phyloP scores from a whole-genome alignment of 345 rosid species.

The Eucalyptus albens region DNA sequence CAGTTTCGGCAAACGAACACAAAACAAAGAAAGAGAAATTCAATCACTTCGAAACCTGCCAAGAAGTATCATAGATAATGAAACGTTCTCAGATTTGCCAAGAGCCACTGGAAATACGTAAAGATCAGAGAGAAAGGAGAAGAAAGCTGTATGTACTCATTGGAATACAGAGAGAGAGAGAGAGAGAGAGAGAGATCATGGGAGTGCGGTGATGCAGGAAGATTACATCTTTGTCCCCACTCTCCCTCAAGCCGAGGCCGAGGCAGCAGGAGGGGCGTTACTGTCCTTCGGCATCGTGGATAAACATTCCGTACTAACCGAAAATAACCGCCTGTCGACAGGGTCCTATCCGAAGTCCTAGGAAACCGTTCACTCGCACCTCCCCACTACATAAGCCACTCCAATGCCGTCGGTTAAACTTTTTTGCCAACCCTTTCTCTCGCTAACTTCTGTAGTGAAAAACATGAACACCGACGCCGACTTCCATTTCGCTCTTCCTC shows the following conservation, averaged over 20 bases:
- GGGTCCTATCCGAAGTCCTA: not conserved
- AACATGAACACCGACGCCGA: not conserved
- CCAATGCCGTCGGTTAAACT: not conserved
- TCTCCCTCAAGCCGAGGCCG: not conserved
- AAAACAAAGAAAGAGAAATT: not conserved
- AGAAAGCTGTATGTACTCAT: not conserved
- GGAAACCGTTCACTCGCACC: slow-evolving; percentile 9
- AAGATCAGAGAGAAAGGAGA: not conserved
- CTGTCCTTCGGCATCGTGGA: not conserved
- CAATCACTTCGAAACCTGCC: not conserved
- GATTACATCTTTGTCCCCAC: not conserved
- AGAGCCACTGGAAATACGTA: not conserved
- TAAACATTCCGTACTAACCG: not conserved
- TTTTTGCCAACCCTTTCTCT: not conserved
- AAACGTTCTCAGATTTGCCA: not conserved
- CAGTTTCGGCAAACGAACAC: not conserved
- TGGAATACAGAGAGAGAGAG: not conserved
- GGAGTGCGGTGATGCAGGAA: not conserved
- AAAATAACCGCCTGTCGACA: slow-evolving; percentile 12
- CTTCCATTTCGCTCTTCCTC: not conserved
- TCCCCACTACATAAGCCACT: slow-evolving; percentile 17
- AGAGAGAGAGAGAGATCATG: not conserved
- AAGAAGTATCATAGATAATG: not conserved
- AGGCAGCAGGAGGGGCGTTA: not conserved
- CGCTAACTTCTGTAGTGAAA: not conserved